Evolutionary conservation across 192 early-diverging fungal genomes (phyloP).

Genomic region (Phycomyces nitens): DNA sequence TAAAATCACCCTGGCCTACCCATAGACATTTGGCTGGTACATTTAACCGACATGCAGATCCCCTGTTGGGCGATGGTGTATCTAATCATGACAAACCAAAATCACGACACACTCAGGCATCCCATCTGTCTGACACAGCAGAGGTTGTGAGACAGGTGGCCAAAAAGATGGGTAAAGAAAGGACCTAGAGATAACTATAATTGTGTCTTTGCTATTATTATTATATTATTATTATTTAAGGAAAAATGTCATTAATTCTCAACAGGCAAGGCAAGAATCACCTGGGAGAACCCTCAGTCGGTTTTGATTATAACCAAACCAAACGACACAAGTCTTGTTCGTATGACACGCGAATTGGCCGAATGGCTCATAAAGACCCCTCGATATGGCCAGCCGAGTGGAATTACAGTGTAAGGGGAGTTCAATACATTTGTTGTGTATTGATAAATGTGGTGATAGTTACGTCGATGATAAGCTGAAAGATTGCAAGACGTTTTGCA

Average conservation of each 20-base stretch:
- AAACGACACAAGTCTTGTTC: slow-evolving; percentile 59
- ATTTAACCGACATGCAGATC: too few species aligned
- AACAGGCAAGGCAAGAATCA: slow-evolving; percentile 25
- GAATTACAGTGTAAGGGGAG: slow-evolving; percentile 32
- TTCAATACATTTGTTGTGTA: too few species aligned
- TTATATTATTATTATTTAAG: too few species aligned
- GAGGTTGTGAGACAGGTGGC: slow-evolving; percentile 16
- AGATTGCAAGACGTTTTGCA: slow-evolving; percentile 51
- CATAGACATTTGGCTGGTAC: too few species aligned
- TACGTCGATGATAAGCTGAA: slow-evolving; percentile 67
- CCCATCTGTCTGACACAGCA: slow-evolving; percentile 11
- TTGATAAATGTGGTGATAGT: slow-evolving; percentile 4
- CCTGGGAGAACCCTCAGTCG: slow-evolving; percentile 29
- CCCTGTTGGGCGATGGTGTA: too few species aligned
- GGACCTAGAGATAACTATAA: too few species aligned
- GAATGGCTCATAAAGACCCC: slow-evolving; percentile 58
- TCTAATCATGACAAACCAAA: neutral
- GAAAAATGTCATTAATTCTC: too few species aligned
- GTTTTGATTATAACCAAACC: slow-evolving; percentile 81
- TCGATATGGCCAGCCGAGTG: slow-evolving; percentile 36
- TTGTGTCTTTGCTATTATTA: too few species aligned
- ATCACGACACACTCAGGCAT: neutral
- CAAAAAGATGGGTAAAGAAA: slow-evolving; percentile 11
- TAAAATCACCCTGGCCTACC: too few species aligned
- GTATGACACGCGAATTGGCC: slow-evolving; percentile 66